Base-by-base conservation (phyloP, 176 grass and related monocot genomes). In the Hsuehochloa calcarea region DNA sequence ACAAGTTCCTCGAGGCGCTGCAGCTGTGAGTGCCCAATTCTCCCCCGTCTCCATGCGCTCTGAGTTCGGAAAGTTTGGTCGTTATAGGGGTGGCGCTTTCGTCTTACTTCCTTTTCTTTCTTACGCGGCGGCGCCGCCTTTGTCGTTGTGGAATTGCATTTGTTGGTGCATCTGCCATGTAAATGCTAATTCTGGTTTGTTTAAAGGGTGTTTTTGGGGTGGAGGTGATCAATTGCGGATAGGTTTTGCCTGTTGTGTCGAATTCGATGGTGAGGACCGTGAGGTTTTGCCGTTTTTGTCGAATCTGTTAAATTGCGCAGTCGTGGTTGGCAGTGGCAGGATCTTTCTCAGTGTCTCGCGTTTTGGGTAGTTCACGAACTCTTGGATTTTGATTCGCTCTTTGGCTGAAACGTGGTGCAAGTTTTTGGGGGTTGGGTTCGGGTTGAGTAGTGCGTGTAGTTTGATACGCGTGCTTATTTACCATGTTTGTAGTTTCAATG, bases 1-100 rank as follows among this genome's bases (percentile, higher is more conserved):
- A 94, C 54, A 94, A 88, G 72, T 94, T 94, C 82, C 90, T 94
- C 72, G 93, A 94, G 85, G 93, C 93, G 0, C 85, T 94, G 68
- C 93, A 94, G 86, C 83, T 94, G 93, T 94, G 78, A 82, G 87
- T 84, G 44, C 11, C 71, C 31, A 8, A 17, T 27, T 37, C 72
- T 27, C 12, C 49, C 4, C 10, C 41, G 44, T 23, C 40, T 73
- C 17, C 9, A 26, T 37, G n/a, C 22, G 22, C 23, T 5, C 5
- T 40, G 46, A 50, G 41, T 66, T 20, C 3, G 12, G n/a, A 8
- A 7, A 2, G 26, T 31, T 65, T 9, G 20, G 12, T 0, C 23
- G 4, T 61, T 58, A 58, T 58, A 10, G 19, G 17, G 19, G 52
- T 22, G 19, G n/a, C 4, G 10, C 58, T 12, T 26, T 26, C 58